Percentiles rank a stretch among this genome's conserved stretches.
Evolutionary conservation across 768 basidiomycete genomes (phyloP).

Genomic region (Cystoderma amianthinum): DNA sequence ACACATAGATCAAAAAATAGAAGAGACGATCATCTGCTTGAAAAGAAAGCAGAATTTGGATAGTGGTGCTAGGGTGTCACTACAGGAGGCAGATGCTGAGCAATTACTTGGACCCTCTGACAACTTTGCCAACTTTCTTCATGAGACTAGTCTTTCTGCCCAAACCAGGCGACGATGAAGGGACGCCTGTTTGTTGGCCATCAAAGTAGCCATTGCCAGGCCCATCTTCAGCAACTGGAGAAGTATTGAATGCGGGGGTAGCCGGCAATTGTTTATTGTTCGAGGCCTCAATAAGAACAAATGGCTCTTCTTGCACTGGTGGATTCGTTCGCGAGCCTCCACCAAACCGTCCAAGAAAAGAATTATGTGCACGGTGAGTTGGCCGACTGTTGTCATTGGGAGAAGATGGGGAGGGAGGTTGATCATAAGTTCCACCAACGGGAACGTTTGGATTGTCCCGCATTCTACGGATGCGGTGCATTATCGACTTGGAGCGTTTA

Average conservation of each 20-base stretch:
- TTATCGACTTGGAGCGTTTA: conserved; percentile 78
- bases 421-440: conserved; percentile 38
- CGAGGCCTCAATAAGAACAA: conserved; percentile 58
- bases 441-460: conserved; percentile 82
- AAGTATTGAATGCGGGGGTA: conserved; percentile 22
- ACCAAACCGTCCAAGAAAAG: conserved; percentile 69
- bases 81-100: neutral
- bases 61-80: neutral
- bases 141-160: conserved; percentile 73
- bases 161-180: conserved; percentile 37
- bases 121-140: conserved; percentile 72
- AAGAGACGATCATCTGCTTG: conserved; percentile 3
- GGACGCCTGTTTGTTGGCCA: conserved; percentile 16
- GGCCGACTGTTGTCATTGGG: conserved; percentile 38
- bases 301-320: conserved; percentile 42
- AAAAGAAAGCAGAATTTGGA: neutral
- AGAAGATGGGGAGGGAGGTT: conserved; percentile 36
- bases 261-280: conserved; percentile 53
- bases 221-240: conserved; percentile 31
- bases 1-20: neutral
- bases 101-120: conserved; percentile 43
- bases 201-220: no score
- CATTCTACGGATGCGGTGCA: conserved; percentile 87
- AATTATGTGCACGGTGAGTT: conserved; percentile 69
- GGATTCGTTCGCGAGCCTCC: conserved; percentile 9